Base-by-base conservation (phyloP, 192 early-diverging fungal genomes). In the Coemansia sp. region DNA sequence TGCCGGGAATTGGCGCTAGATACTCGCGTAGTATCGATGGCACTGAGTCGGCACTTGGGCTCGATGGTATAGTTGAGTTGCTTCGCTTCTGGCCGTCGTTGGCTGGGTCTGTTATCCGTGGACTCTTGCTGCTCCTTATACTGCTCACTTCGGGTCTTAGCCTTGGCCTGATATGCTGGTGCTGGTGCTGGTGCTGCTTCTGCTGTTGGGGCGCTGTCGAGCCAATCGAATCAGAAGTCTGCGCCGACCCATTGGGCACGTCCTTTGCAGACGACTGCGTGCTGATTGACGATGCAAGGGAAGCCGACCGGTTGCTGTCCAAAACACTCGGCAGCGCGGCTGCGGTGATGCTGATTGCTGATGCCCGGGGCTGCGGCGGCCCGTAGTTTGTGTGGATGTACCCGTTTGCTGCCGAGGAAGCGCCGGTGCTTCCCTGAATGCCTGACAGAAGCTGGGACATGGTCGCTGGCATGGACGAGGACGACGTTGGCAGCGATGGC, bases 21-120 rank as follows among this genome's bases (percentile, higher is more conserved):
- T 82, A 82, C 34, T 70, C 68, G 22, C 52, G 34, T 22, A 82
- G 71, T n/a, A 77, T 70, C 14, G 64, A 51, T 11, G 80, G 79
- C 35, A 76, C 65, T 4, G 65, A 41, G 38, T 34, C 35, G 14
- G 66, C 63, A 34, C 11, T 17, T 17, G 28, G 51, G 0, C 33
- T 38, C 45, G 57, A 9, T 28, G 55, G 9, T 1, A 17, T 32
- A 34, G 33, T 6, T 4, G 20, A 33, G 33, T 12, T 57, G 20
- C 55, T 20, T 4, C 5, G 33, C 5, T 33, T 34, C 38, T 61
- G 20, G 28, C 22, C 22, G 22, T 17, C 54, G 14, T 57, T 38
- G 15, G 28, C 53, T 15, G 45, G 17, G 45, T 15, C 12, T 3
- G 12, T 5, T 48, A 3, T 15, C 14, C 12, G 9, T 8, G 45